Conservation (phyloP, 768 basidiomycete species). For the Pluteus cervinus region DNA sequence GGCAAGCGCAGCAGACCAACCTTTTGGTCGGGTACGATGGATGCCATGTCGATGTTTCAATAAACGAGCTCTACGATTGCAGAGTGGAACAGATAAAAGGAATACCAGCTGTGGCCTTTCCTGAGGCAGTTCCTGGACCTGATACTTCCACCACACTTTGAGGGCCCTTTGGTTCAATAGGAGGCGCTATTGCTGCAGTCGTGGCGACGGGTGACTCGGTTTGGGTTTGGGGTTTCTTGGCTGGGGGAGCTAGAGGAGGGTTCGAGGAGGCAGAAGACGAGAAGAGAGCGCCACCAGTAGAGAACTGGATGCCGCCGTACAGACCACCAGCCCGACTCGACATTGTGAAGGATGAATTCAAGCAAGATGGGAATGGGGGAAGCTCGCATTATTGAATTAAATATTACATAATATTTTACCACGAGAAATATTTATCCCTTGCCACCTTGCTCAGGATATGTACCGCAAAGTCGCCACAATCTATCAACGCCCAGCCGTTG, state of each 20-base stretch:
- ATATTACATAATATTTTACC: constrained; percentile 5
- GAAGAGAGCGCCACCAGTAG: constrained; percentile 52
- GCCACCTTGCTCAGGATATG: constrained; percentile 68
- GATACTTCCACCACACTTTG: constrained; percentile 18
- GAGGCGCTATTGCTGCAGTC: constrained; percentile 9
- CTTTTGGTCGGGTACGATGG: constrained; percentile 33
- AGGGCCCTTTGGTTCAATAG: constrained; percentile 18
- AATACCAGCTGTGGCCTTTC: constrained; percentile 55
- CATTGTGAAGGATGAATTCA: constrained; percentile 38
- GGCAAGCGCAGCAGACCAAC: constrained; percentile 86
- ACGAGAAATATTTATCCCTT: constrained; percentile 59
- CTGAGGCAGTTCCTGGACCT: constrained; percentile 18
- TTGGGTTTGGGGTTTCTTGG: constrained; percentile 12
- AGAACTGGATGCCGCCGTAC: constrained; percentile 85
- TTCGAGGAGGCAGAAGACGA: constrained; percentile 29
- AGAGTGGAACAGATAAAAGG: constrained; percentile 44
- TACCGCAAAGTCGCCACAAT: constrained; percentile 75
- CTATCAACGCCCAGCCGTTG: constrained; percentile 82
- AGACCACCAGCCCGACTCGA: constrained; percentile 78
- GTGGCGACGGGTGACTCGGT: constrained; percentile 10
- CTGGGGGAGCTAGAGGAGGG: constrained; percentile 14
- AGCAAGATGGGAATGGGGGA: constrained; percentile 8
- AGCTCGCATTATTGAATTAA: constrained; percentile 6
- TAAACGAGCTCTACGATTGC: constrained; percentile 47
- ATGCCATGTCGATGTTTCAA: constrained; percentile 43